These are phyloP conservation scores for Bullera alba DNA, from an alignment of 768 basidiomycete genomes.

Conservation along the genomic window DNA sequence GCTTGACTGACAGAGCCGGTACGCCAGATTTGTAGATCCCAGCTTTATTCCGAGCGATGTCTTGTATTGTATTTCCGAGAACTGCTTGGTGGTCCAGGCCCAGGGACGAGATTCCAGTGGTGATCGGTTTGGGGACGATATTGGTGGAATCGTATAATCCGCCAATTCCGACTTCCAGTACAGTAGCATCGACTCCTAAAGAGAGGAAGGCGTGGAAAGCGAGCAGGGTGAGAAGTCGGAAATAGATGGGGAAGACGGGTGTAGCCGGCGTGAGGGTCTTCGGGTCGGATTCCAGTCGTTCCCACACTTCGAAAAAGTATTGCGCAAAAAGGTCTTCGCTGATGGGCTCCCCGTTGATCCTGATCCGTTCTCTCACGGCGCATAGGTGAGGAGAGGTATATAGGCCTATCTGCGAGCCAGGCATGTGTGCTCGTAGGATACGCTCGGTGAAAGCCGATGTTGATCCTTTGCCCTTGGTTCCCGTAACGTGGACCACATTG, in stretches of 20 bases:
- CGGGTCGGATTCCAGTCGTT: conserved; percentile 61
- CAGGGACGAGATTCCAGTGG: conserved; percentile 79
- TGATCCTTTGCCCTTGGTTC: conserved; percentile 97
- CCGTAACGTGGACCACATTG: conserved; percentile 93
- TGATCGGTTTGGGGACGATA: conserved; percentile 81
- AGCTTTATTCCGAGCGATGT: conserved; percentile 92
- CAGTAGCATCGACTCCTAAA: conserved; percentile 67
- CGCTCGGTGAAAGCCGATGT: conserved; percentile 89
- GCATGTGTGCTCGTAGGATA: conserved; percentile 67
- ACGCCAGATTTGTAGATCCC: conserved; percentile 91
- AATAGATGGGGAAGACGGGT: conserved; percentile 78
- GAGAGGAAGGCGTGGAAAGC: conserved; percentile 84
- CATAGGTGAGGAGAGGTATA: conserved; percentile 97
- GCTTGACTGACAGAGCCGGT: conserved; percentile 76
- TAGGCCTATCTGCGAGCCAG: conserved; percentile 66
- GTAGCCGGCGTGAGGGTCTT: conserved; percentile 48
- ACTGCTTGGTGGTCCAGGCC: conserved; percentile 87
- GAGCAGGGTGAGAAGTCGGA: conserved; percentile 83
- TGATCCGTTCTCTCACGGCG: conserved; percentile 89
- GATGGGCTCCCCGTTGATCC: conserved; percentile 82
- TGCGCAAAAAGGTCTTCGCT: conserved; percentile 80
- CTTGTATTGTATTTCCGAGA: conserved; percentile 75
- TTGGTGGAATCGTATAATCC: conserved; percentile 94
- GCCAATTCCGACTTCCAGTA: conserved; percentile 94
- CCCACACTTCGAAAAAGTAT: conserved; percentile 97